A percentile compares a stretch with the other conserved stretches of the same genome.
Conservation (phyloP, 495 filamentous ascomycete genomes). For the Aspergillus asperescens region DNA sequence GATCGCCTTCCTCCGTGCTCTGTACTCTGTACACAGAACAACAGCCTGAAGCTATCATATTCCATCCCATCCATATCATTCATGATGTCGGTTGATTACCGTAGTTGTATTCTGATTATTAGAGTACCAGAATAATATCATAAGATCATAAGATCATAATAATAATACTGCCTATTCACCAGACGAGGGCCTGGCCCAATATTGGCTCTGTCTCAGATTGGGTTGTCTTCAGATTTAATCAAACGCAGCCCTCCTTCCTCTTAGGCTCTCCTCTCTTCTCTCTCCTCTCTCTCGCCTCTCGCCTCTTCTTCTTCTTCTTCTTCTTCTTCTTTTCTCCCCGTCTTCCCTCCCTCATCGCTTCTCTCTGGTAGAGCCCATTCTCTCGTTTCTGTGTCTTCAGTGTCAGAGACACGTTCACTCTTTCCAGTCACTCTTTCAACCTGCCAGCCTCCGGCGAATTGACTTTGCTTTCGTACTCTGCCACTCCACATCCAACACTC, state of each 20-base stretch:
- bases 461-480: constrained; percentile 41
- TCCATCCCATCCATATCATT: no score
- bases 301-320: background rate
- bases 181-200: background rate
- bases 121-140: no score
- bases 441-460: constrained; percentile 33
- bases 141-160: no score
- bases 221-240: constrained; percentile 16
- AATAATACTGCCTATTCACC: background rate
- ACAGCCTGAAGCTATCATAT: no score
- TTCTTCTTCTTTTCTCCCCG: constrained; percentile 6
- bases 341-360: constrained; percentile 15
- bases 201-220: constrained; percentile 8
- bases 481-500: background rate
- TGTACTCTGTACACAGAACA: no score
- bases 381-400: constrained; percentile 20
- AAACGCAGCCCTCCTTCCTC: constrained; percentile 8
- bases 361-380: constrained; percentile 23
- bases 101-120: background rate
- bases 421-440: constrained; percentile 40
- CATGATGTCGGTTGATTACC: background rate
- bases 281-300: background rate
- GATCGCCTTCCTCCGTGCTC: no score
- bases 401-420: constrained; percentile 32
- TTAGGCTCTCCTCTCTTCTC: constrained; percentile 9